Conservation (phyloP, 2,329 filamentous ascomycete species). For the Pseudopyricularia cyperi region DNA sequence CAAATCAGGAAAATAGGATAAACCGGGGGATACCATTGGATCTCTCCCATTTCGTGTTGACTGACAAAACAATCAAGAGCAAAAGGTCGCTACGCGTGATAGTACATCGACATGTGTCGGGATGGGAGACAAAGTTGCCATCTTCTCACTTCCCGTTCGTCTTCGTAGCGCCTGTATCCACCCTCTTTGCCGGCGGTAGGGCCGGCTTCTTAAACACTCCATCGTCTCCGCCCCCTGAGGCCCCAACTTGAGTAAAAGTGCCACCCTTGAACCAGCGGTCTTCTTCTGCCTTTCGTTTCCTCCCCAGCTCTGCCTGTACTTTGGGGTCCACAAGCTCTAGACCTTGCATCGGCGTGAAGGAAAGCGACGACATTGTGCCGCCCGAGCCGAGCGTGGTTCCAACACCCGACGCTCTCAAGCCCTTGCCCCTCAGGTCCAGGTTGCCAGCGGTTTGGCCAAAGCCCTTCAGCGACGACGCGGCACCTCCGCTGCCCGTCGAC, state of each 20-base stretch:
- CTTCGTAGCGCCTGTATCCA: slow-evolving; percentile 50
- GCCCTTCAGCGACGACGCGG: slow-evolving; percentile 69
- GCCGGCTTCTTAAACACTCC: slow-evolving; percentile 74
- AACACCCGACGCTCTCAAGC: slow-evolving; percentile 70
- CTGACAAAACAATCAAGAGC: no score
- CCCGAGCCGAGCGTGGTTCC: slow-evolving; percentile 54
- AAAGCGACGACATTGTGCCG: slow-evolving; percentile 75
- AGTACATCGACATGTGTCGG: no score
- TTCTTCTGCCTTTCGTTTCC: slow-evolving; percentile 88
- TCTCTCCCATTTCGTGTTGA: no score
- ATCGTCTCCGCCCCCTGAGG: slow-evolving; percentile 28
- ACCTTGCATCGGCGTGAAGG: slow-evolving; percentile 90
- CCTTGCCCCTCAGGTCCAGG: slow-evolving; percentile 63
- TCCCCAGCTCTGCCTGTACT: slow-evolving; percentile 70
- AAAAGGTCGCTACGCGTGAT: no score
- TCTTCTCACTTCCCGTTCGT: slow-evolving; percentile 11
- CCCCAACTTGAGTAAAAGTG: slow-evolving; percentile 77
- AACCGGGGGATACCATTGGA: no score
- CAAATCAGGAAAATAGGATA: no score
- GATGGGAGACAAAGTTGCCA: background rate
- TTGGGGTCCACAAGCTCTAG: slow-evolving; percentile 93
- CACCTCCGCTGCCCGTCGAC: slow-evolving; percentile 46
- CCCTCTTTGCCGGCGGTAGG: slow-evolving; percentile 61
- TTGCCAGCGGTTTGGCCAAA: slow-evolving; percentile 54
- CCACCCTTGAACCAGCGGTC: slow-evolving; percentile 95